These are phyloP conservation scores for Globisporangium cylindrosporum DNA, from an alignment of 352 stramenopile genomes.

Conservation along the genomic window DNA sequence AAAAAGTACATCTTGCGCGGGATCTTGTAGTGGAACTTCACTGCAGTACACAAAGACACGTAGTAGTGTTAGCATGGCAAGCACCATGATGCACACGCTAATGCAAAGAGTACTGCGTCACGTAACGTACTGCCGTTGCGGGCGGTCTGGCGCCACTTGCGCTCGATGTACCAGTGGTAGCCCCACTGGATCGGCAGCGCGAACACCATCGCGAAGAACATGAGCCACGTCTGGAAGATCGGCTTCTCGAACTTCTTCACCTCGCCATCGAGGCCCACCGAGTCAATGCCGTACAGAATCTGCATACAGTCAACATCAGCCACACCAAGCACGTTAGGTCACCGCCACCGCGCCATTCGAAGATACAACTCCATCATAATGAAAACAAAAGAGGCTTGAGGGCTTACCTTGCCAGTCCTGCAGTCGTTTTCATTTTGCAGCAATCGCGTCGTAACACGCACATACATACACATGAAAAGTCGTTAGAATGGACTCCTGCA, in stretches of 20 bases:
- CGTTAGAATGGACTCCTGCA: neutral
- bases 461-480: neutral
- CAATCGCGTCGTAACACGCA: neutral
- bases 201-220: constrained; percentile 96
- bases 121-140: constrained; percentile 58
- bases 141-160: constrained; percentile 53
- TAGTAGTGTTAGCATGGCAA: neutral
- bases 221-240: constrained; percentile 95
- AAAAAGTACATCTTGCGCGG: constrained; percentile 93
- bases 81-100: neutral
- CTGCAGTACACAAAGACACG: constrained; percentile 21
- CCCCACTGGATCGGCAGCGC: constrained; percentile 91
- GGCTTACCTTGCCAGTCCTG: constrained; percentile 63
- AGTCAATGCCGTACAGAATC: constrained; percentile 92
- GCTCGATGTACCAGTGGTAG: constrained; percentile 79
- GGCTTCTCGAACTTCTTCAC: constrained; percentile 93
- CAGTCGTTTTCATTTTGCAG: neutral
- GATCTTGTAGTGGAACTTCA: constrained; percentile 78
- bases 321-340: neutral
- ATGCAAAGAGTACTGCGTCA: neutral
- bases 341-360: too few relatives aligned
- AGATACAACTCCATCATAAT: too few relatives aligned
- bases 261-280: constrained; percentile 82
- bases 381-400: neutral
- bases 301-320: constrained; percentile 29